phyloP scores from a whole-genome alignment of 352 stramenopile genomes.

The Phytophthora sojae region DNA sequence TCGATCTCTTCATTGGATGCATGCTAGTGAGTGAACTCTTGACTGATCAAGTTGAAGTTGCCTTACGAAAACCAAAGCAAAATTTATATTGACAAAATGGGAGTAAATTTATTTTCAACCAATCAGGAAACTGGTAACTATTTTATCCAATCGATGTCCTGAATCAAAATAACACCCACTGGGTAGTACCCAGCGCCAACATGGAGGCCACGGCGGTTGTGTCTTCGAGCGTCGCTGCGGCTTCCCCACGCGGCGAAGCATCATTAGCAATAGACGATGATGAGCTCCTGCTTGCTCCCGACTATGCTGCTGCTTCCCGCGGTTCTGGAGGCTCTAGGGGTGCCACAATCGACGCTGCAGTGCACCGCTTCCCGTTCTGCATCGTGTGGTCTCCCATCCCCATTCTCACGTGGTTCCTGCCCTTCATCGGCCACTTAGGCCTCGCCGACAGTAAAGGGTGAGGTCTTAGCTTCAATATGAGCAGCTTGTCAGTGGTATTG shows the following conservation, averaged over 20 bases:
- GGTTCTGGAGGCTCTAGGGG: background rate
- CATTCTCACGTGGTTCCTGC: constrained; percentile 92
- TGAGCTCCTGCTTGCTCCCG: constrained; percentile 22
- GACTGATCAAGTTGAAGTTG: too few relatives aligned
- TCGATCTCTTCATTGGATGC: too few relatives aligned
- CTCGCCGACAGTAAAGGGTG: constrained; percentile 91
- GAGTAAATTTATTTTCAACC: background rate
- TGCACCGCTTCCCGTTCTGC: constrained; percentile 89
- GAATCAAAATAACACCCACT: background rate
- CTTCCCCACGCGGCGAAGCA: constrained; percentile 3
- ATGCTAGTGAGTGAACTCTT: too few relatives aligned
- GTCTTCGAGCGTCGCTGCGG: background rate
- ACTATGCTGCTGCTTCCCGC: constrained; percentile 11
- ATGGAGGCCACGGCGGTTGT: constrained; percentile 15
- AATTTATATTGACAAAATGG: too few relatives aligned
- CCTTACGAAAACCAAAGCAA: too few relatives aligned
- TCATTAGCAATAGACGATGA: constrained; percentile 20
- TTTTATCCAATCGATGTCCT: background rate
- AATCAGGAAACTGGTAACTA: background rate
- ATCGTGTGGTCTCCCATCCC: constrained; percentile 94
- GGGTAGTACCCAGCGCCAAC: background rate
- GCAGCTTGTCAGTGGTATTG: background rate
- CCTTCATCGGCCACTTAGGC: constrained; percentile 97
- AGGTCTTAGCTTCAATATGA: background rate
- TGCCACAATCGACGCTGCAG: constrained; percentile 38